Evolutionary conservation across 1,284 basidiomycete genomes (phyloP).

Genomic region (Leccinum fallax): DNA sequence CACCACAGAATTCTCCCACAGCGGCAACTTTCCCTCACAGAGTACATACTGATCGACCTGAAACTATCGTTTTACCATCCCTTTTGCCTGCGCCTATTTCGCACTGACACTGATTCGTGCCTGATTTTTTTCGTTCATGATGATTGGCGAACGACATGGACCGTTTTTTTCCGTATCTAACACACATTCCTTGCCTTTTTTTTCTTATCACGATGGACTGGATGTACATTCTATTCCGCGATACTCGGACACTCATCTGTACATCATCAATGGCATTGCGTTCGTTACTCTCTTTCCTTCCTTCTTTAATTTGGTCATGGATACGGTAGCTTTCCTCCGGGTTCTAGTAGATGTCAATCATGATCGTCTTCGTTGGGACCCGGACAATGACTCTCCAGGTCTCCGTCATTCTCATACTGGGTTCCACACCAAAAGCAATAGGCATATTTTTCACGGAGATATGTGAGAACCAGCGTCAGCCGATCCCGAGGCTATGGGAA

Average conservation of each 20-base stretch:
- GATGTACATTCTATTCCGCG: constrained; percentile 22
- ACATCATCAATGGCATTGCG: constrained; percentile 32
- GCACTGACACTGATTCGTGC: constrained; percentile 20
- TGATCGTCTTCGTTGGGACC: constrained; percentile 79
- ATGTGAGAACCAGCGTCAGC: constrained; percentile 65
- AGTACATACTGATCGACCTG: constrained; percentile 34
- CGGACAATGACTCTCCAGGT: constrained; percentile 70
- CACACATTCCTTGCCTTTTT: constrained; percentile 16
- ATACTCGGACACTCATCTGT: constrained; percentile 36
- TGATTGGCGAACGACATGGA: neutral
- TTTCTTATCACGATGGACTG: constrained; percentile 13
- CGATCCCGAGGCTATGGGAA: constrained; percentile 64
- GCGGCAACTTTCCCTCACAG: constrained; percentile 59
- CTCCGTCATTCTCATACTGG: constrained; percentile 62
- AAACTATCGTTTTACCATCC: constrained; percentile 38
- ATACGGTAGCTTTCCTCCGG: neutral
- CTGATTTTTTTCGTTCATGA: neutral
- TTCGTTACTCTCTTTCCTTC: constrained; percentile 17
- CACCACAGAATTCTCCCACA: constrained; percentile 70
- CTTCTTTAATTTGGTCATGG: neutral
- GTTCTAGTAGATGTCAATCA: constrained; percentile 48
- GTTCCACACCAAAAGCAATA: constrained; percentile 92
- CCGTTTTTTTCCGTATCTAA: constrained; percentile 1
- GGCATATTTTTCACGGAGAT: constrained; percentile 67
- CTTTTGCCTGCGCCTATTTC: constrained; percentile 27